These are phyloP conservation scores for Cordia subcordata DNA, from an alignment of 257 asterid genomes.

Conservation along the genomic window DNA sequence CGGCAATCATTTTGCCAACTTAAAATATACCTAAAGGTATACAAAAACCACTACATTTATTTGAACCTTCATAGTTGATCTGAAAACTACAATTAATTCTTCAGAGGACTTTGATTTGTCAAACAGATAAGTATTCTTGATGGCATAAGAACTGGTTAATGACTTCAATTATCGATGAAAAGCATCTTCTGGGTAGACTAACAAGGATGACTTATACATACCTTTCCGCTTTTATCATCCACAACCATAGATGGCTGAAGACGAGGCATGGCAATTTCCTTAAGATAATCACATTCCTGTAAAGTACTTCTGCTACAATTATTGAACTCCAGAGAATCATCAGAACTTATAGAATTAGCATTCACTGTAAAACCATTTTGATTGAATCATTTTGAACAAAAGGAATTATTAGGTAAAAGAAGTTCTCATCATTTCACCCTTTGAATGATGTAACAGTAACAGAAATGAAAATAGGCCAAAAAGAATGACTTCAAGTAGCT, in stretches of 20 bases:
- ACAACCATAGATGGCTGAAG: conserved; percentile 74
- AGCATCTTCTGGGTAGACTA: background rate
- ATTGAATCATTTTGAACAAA: background rate
- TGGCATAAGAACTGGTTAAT: too few relatives aligned
- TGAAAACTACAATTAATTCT: too few relatives aligned
- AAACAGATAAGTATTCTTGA: too few relatives aligned
- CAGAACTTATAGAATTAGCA: background rate
- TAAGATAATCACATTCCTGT: conserved; percentile 88
- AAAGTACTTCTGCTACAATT: conserved; percentile 11
- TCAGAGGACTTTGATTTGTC: too few relatives aligned
- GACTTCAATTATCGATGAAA: background rate
- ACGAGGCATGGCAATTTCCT: conserved; percentile 64
- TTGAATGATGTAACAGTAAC: too few relatives aligned
- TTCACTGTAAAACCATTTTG: background rate
- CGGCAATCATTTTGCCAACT: too few relatives aligned
- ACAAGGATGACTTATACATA: conserved; percentile 14
- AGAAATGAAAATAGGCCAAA: too few relatives aligned
- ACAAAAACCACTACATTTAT: too few relatives aligned
- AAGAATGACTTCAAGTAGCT: too few relatives aligned
- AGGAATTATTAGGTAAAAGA: background rate
- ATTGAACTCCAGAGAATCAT: background rate
- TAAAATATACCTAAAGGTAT: background rate
- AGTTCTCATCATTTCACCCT: too few relatives aligned
- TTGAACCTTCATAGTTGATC: background rate
- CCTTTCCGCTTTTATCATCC: conserved; percentile 82